Percentiles rank a stretch among this genome's conserved stretches.
These are phyloP conservation scores for Macrolepiota albuminosa DNA, from an alignment of 768 basidiomycete species.

Conservation along the genomic window DNA sequence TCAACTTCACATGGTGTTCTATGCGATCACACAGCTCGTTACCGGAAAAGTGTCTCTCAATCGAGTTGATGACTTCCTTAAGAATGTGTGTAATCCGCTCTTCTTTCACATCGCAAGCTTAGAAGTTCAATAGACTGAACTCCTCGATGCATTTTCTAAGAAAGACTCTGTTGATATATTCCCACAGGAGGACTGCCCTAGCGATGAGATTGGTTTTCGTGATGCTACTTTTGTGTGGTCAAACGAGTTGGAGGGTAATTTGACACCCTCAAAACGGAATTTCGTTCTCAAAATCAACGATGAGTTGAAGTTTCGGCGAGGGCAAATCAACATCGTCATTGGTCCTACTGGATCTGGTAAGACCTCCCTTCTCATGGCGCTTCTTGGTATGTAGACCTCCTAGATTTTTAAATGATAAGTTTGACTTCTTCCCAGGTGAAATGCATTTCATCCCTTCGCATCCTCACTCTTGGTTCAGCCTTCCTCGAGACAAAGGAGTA, in stretches of 20 bases:
- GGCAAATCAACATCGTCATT: conserved; percentile 51
- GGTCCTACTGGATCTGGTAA: conserved; percentile 62
- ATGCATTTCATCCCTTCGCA: conserved; percentile 56
- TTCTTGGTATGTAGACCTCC: conserved; percentile 32
- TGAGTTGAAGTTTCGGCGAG: conserved; percentile 51
- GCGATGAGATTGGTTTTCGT: conserved; percentile 43
- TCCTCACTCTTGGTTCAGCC: conserved; percentile 59
- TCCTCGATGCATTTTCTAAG: conserved; percentile 37
- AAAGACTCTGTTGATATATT: conserved; percentile 15
- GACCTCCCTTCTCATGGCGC: conserved; percentile 61
- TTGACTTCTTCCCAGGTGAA: conserved; percentile 35
- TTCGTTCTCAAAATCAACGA: conserved; percentile 48
- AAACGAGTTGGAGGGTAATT: conserved; percentile 22
- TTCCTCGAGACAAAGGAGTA: conserved; percentile 65
- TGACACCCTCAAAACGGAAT: conserved; percentile 38
- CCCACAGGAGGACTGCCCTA: conserved; percentile 6
- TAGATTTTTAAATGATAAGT: neutral
- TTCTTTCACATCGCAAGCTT: neutral
- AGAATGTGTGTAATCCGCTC: conserved; percentile 23
- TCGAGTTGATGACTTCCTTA: conserved; percentile 40
- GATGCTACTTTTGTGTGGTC: conserved; percentile 58
- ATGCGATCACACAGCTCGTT: conserved; percentile 18
- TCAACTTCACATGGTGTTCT: conserved; percentile 38
- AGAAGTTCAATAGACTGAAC: conserved; percentile 33
- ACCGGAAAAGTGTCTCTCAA: conserved; percentile 61